These are phyloP conservation scores for Amphibolis antarctica DNA, from an alignment of 106 monocot genomes.

Conservation along the genomic window DNA sequence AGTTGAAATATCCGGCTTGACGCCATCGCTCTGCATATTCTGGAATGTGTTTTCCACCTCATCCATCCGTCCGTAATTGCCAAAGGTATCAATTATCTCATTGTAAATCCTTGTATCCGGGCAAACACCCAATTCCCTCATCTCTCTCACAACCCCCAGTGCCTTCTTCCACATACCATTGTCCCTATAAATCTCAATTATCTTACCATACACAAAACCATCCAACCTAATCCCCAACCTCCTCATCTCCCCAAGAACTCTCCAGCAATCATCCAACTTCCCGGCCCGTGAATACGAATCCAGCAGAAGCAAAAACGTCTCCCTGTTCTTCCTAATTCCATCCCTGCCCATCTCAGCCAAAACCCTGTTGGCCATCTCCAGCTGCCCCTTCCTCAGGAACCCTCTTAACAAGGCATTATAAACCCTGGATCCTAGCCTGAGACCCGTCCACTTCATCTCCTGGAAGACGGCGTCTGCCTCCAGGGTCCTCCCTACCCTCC, in stretches of 20 bases:
- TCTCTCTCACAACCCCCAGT: constrained; percentile 36
- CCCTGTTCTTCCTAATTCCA: constrained; percentile 27
- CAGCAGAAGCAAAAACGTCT: constrained; percentile 50
- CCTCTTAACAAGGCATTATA: constrained; percentile 51
- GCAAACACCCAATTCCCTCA: constrained; percentile 32
- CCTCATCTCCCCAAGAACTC: constrained; percentile 56
- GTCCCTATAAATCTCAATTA: constrained; percentile 50
- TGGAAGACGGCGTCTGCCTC: constrained; percentile 61
- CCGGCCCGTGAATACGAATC: constrained; percentile 43
- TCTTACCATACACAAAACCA: constrained; percentile 31
- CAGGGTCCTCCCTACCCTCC: constrained; percentile 44
- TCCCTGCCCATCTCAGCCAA: constrained; percentile 41
- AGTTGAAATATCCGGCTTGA: constrained; percentile 46
- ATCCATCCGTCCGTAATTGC: constrained; percentile 39
- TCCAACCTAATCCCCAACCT: constrained; percentile 19
- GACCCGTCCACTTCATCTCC: constrained; percentile 34
- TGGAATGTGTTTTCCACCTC: constrained; percentile 43
- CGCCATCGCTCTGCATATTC: constrained; percentile 38
- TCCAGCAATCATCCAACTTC: constrained; percentile 53
- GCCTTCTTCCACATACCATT: constrained; percentile 96
- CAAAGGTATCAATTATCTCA: constrained; percentile 51
- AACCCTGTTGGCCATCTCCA: constrained; percentile 36
- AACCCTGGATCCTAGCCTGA: constrained; percentile 10
- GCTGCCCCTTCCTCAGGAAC: constrained; percentile 41
- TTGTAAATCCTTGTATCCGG: constrained; percentile 41